Evolutionary conservation across 176 grass and related monocot species (phyloP), one percentile per base, ranked within the genome.

Genomic region (Oryza rufipogon): DNA sequence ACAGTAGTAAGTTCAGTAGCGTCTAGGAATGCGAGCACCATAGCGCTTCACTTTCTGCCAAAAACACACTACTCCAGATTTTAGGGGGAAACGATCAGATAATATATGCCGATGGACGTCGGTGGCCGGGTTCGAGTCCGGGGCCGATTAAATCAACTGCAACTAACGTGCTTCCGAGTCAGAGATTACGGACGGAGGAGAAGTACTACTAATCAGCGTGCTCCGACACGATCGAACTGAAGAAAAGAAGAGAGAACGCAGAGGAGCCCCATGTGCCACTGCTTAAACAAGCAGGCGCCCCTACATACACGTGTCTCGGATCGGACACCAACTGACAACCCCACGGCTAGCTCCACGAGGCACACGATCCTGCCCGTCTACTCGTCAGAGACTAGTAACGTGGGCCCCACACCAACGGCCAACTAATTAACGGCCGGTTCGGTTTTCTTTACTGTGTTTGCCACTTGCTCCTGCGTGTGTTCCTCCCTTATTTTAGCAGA

Each of bases 391-490:
- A 71, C 78, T 25, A 63, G 71, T 28, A 28, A 70, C 23, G 22
- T 75, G 64, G 85, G 85, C 2, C 71, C 85, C 71, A 5, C 23
- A 14, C 64, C 34, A 87, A 81, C 78, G 70, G 20, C 64, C 78
- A 69, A 25, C 36, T 34, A 61, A 25, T 26, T 46, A 70, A 63
- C 64, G 7, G 38, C 64, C 26, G 71, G 9, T 81, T 70, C 64
- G 38, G 78, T 16, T 58, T 58, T 81, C 14, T 41, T 8, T 33
- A 17, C 17, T 11, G 10, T 17, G 44, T 10, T 44, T 44, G 42
- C 42, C 9, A 23, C 16, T 26, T 26, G 16, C 77, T 44, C 13
- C 46, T 49, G 25, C 25, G 71, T 11, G 58, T 41, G 46, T n/a
- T 38, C 30, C 49, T 60, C 58, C 36, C 10, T 42, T 64, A 42